Conservation (phyloP, 31 red algal species). For the Odonthalia washingtoniensis region DNA sequence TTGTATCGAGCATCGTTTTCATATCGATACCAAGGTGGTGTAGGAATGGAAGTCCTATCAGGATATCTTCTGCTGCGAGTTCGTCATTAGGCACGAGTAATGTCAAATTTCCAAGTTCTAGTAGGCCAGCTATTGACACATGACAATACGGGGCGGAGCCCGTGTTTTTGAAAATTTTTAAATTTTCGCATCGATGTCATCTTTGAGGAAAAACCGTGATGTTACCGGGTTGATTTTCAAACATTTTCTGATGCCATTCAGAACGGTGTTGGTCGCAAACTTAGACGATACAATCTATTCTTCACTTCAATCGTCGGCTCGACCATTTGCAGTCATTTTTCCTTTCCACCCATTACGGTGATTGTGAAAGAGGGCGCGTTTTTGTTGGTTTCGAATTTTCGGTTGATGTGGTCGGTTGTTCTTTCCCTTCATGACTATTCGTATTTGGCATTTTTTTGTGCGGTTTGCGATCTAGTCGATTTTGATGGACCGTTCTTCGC, state of each 20-base stretch:
- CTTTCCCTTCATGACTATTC: not conserved
- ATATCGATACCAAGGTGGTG: slow-evolving; percentile 5
- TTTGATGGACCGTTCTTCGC: not conserved
- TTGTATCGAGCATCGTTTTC: not conserved
- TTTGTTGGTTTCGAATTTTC: not conserved
- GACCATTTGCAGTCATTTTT: not conserved
- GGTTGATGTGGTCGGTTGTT: not conserved
- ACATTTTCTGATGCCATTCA: not conserved
- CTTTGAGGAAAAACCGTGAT: not conserved
- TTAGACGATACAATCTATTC: slow-evolving; percentile 9
- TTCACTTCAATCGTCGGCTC: slow-evolving; percentile 9
- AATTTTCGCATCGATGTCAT: not conserved
- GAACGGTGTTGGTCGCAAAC: not conserved
- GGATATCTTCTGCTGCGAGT: not conserved
- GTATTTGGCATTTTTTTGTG: not conserved
- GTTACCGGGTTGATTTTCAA: not conserved
- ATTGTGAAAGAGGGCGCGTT: not conserved
- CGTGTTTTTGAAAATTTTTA: not conserved
- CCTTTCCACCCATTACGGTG: not conserved
- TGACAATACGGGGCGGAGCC: not conserved
- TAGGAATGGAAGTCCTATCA: slow-evolving; percentile 14
- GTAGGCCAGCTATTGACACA: not conserved
- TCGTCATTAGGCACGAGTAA: slow-evolving; percentile 10
- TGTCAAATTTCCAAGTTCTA: slow-evolving; percentile 1
- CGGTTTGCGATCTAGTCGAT: not conserved